phyloP scores from a whole-genome alignment of 148 eudicot genomes.

The Rhododendron williamsianum region DNA sequence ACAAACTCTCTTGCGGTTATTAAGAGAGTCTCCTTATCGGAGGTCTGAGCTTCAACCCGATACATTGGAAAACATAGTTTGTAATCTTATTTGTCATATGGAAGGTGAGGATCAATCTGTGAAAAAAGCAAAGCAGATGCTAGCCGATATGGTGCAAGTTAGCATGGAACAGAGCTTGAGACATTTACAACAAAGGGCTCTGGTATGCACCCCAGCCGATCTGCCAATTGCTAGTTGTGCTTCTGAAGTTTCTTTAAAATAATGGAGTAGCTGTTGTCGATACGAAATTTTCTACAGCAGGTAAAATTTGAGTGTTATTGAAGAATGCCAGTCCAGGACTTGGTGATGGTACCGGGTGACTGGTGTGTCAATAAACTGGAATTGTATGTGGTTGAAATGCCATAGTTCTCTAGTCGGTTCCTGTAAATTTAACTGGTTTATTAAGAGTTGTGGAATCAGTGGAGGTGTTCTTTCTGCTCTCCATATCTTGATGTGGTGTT shows the following conservation, averaged over 20 bases:
- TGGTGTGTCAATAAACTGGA: constrained; percentile 43
- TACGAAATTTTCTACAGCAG: neutral
- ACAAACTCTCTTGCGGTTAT: constrained; percentile 51
- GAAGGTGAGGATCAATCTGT: constrained; percentile 78
- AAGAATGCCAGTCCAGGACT: constrained; percentile 79
- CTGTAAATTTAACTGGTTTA: constrained; percentile 5
- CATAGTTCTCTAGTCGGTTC: neutral
- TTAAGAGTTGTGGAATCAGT: neutral
- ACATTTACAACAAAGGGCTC: constrained; percentile 81
- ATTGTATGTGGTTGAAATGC: neutral
- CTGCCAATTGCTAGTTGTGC: constrained; percentile 40
- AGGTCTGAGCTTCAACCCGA: constrained; percentile 70
- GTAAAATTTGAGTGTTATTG: constrained; percentile 15
- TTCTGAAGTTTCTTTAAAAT: constrained; percentile 54
- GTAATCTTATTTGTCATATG: constrained; percentile 66
- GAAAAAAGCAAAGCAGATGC: constrained; percentile 77
- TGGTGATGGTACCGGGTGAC: constrained; percentile 60
- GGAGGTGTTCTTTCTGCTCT: neutral
- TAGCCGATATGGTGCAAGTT: constrained; percentile 94
- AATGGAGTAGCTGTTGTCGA: constrained; percentile 6
- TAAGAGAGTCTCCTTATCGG: constrained; percentile 75
- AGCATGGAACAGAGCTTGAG: constrained; percentile 98
- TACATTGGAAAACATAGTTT: constrained; percentile 79
- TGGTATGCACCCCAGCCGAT: constrained; percentile 65
- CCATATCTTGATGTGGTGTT: neutral